Base-by-base conservation (phyloP, 2,329 filamentous ascomycete species). In the Aspergillus vadensis region DNA sequence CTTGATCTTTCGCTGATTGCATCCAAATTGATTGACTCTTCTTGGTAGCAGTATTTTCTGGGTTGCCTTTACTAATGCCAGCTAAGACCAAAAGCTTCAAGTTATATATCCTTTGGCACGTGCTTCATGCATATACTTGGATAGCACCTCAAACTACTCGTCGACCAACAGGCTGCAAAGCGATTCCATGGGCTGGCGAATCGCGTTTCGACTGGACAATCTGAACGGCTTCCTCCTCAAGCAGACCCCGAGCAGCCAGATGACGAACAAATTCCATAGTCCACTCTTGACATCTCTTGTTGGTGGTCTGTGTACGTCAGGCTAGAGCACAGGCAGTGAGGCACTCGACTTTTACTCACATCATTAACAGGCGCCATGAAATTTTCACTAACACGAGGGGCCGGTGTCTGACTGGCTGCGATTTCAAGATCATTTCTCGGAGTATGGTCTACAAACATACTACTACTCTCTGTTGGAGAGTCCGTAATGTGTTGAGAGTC, bases 331-430 rank as follows among this genome's bases (percentile, higher is more conserved):
- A 52, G 15, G 4, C 12, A 43, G 21, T 14, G 8, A 38, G 21
- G 38, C 9, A 17, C 23, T 30, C 7, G 2, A 27, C 2, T 7
- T 17, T 44, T 2, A 59, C 61, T 58, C 58, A 76, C 73, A 64
- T 73, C 70, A 21, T 74, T 75, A 2, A 76, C 72, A 3, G 74
- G 72, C 2, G 71, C 72, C 58, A 73, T 62, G 38, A 75, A 76
- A 43, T 75, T 73, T 51, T 72, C 55, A 54, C 69, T 74, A n/a
- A 71, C 66, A 5, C 69, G 47, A 2, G 73, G 72, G 2, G 73
- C 64, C 2, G 65, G 67, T 7, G 76, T 55, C 50, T 72, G 64
- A 6, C 48, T 48, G 5, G 74, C 74, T 12, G 64, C 69, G 39
- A 67, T 17, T 51, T 75, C 72, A 10, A 76, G 58, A 14, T 66